Percentiles rank a stretch among this genome's conserved stretches.
These are phyloP conservation scores for Exophiala sideris DNA, from an alignment of 2,329 filamentous ascomycete genomes.

Conservation along the genomic window DNA sequence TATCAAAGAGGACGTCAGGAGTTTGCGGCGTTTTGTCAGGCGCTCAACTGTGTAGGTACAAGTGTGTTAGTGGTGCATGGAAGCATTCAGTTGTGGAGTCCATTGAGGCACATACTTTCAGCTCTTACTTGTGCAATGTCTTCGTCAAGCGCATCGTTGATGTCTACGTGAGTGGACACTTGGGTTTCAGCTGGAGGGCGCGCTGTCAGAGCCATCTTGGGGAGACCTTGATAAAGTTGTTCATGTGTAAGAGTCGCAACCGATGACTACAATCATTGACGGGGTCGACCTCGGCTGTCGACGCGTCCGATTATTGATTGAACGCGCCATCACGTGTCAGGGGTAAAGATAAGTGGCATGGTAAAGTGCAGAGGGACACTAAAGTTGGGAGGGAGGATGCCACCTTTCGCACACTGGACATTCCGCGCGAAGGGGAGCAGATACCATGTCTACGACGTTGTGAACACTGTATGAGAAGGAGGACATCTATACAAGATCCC, in stretches of 20 bases:
- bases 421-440: neutral
- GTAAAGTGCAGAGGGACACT: neutral
- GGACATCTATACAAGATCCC: slow-evolving; percentile 1
- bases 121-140: slow-evolving; percentile 41
- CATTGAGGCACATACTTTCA: slow-evolving; percentile 36
- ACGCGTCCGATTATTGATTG: slow-evolving; percentile 5
- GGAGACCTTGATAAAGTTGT: neutral
- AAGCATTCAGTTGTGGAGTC: neutral
- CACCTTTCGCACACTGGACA: neutral
- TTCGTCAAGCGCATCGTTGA: slow-evolving; percentile 33
- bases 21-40: slow-evolving; percentile 38
- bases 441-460: slow-evolving; percentile 1
- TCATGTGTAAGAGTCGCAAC: neutral
- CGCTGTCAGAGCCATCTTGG: slow-evolving; percentile 14
- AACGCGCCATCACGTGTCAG: slow-evolving; percentile 6
- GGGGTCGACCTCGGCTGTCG: neutral
- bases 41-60: slow-evolving; percentile 35
- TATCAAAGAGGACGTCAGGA: slow-evolving; percentile 42
- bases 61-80: slow-evolving; percentile 8
- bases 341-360: neutral
- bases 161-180: neutral
- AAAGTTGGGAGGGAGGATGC: neutral
- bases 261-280: neutral
- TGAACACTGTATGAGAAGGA: slow-evolving; percentile 7
- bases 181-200: slow-evolving; percentile 5